Base-by-base conservation (phyloP, 192 early-diverging fungal species). In the Umbelopsis ramanniana region DNA sequence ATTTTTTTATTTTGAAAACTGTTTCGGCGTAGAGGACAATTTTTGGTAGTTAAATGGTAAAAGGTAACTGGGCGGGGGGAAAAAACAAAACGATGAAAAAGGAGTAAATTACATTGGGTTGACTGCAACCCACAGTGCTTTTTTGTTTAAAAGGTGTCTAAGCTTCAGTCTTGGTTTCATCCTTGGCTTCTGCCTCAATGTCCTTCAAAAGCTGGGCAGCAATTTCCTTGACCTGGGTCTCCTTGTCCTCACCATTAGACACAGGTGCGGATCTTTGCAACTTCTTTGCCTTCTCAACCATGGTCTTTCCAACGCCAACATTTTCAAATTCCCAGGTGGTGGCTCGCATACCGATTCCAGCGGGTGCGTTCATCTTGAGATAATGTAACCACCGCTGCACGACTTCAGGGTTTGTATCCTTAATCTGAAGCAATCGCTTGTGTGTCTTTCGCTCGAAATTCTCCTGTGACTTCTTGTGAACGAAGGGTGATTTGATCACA, bases 391-490 rank as follows among this genome's bases (percentile, higher is more conserved):
- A 95, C 73, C 85, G 84, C 57, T 91, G 81, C 22, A 96, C 84
- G 0, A 87, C 89, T 54, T 93, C 90, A 11, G 83, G 85, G 66
- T 93, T 83, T 23, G 91, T 81, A 73, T 97, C 94, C 63, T 89
- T 88, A 24, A 97, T 85, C 52, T 93, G 90, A 70, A 99, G 75
- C 33, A 91, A 72, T 26, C 95, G 87, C 81, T 91, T 89, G 78
- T 94, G 89, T 60, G 93, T 96, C 81, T 92, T 91, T 57, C 93
- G 87, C 83, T 98, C 96, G 87, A 99, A 99, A 17, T 94, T 90
- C 79, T 99, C 96, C 84, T 97, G 95, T 29, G 93, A 87, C 82
- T 97, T 96, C 76, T 95, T 97, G 85, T 98, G 91, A 24, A 96
- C 90, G 81, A 99, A 99, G 15, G 97, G 96, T 24, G 94, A 96